Conservation (phyloP, 768 basidiomycete species). For the Agrocybe praecox region DNA sequence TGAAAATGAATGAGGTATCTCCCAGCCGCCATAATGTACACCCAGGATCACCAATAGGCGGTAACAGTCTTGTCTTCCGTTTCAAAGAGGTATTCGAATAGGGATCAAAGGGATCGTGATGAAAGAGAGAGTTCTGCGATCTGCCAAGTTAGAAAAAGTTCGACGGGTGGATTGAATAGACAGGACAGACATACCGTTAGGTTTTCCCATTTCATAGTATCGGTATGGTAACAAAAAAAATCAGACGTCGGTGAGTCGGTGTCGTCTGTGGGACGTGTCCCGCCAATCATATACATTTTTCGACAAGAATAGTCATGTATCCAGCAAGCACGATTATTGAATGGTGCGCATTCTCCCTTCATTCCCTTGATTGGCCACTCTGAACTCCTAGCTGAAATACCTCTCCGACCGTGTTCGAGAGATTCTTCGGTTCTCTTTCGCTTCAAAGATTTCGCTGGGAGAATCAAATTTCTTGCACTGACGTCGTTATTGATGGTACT, state of each 20-base stretch:
- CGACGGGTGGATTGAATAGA: neutral
- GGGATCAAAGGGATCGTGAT: slow-evolving; percentile 12
- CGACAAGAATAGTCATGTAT: neutral
- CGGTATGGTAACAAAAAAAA: slow-evolving; percentile 21
- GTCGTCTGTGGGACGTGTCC: neutral
- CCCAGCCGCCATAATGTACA: slow-evolving; percentile 17
- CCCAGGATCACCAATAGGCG: slow-evolving; percentile 17
- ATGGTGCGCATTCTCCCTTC: neutral
- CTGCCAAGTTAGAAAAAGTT: neutral
- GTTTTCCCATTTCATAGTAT: slow-evolving; percentile 24
- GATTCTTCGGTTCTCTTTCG: too few relatives aligned
- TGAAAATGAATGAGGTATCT: slow-evolving; percentile 19
- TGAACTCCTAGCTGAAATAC: too few relatives aligned
- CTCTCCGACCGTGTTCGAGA: too few relatives aligned
- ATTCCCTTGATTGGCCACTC: neutral
- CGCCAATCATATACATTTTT: slow-evolving; percentile 1
- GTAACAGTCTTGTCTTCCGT: slow-evolving; percentile 11
- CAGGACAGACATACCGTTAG: slow-evolving; percentile 19
- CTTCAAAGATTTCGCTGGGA: too few relatives aligned
- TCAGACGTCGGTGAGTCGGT: slow-evolving; percentile 17
- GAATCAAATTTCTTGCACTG: too few relatives aligned
- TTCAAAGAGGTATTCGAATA: slow-evolving; percentile 9
- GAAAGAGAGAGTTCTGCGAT: neutral
- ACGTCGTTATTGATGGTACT: too few relatives aligned
- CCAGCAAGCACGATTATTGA: neutral